Percentiles rank a stretch among this genome's conserved stretches.
Evolutionary conservation across 2,329 filamentous ascomycete species (phyloP).

Genomic region (Diaporthe vaccinii): DNA sequence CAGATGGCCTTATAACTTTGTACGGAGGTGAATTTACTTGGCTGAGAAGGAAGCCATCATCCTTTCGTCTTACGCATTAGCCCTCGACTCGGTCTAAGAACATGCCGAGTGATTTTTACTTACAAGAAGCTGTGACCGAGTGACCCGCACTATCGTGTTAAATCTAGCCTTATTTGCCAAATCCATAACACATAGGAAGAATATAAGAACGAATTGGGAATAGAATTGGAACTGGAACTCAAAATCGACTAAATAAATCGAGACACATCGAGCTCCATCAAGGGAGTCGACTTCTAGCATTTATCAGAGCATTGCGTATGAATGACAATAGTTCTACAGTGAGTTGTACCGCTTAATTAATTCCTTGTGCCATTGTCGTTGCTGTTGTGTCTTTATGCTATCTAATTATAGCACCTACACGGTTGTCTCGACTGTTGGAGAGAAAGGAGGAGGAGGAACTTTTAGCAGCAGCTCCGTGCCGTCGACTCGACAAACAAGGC

Average conservation of each 20-base stretch:
- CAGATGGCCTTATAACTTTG: not conserved
- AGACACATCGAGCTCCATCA: no score
- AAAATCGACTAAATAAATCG: not conserved
- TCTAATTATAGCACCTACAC: not conserved
- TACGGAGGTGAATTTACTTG: not conserved
- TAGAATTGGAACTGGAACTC: not conserved
- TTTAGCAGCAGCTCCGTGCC: not conserved
- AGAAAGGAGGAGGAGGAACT: not conserved
- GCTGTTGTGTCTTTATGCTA: not conserved
- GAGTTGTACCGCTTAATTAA: not conserved
- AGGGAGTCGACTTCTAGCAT: not conserved
- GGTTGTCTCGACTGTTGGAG: not conserved
- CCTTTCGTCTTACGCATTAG: not conserved
- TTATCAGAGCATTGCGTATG: not conserved
- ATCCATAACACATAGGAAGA: not conserved
- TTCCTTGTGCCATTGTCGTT: not conserved
- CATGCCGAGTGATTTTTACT: not conserved
- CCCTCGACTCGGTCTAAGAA: not conserved
- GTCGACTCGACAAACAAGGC: not conserved
- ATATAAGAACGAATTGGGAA: not conserved
- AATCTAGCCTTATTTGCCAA: slow-evolving; percentile 1
- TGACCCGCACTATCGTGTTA: slow-evolving; percentile 2
- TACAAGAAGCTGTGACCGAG: slow-evolving; percentile 5
- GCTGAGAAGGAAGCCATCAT: slow-evolving; percentile 2
- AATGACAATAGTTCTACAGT: no score